Conservation (phyloP, 768 basidiomycete species). For the Pleurotus tuber-regium region DNA sequence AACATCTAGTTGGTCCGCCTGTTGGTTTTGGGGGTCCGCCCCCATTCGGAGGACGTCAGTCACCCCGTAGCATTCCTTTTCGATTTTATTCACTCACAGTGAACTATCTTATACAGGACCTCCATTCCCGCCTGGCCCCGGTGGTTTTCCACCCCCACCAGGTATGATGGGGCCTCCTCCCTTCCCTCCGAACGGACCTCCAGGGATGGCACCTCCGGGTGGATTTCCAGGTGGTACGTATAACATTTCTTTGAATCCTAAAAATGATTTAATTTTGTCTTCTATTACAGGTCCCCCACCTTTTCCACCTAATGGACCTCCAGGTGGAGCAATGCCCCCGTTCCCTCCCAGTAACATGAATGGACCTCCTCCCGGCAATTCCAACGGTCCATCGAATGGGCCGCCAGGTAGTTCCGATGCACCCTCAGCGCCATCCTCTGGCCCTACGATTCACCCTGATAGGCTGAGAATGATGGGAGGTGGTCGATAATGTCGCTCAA, state of each 20-base stretch:
- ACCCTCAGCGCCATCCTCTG: slow-evolving; percentile 23
- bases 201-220: slow-evolving; percentile 40
- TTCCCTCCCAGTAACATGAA: slow-evolving; percentile 38
- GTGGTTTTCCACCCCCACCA: slow-evolving; percentile 48
- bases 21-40: slow-evolving; percentile 46
- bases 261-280: not conserved
- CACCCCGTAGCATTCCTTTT: not conserved
- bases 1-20: slow-evolving; percentile 65
- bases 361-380: slow-evolving; percentile 27
- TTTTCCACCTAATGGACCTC: slow-evolving; percentile 49
- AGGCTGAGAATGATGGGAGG: slow-evolving; percentile 74
- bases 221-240: slow-evolving; percentile 47
- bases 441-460: slow-evolving; percentile 82
- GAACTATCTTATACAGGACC: slow-evolving; percentile 46
- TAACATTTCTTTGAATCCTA: not conserved
- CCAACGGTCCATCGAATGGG: slow-evolving; percentile 32
- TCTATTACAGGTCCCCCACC: slow-evolving; percentile 38
- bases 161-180: slow-evolving; percentile 62
- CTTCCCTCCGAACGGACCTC: slow-evolving; percentile 63
- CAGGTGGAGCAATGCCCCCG: slow-evolving; percentile 44
- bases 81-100: slow-evolving; percentile 11
- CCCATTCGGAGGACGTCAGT: slow-evolving; percentile 34
- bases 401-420: slow-evolving; percentile 25
- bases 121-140: slow-evolving; percentile 69
- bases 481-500: too few species aligned